Evolutionary conservation across 2,329 filamentous ascomycete species (phyloP), one percentile per base, ranked within the genome.

Genomic region (Coniochaeta sp.): DNA sequence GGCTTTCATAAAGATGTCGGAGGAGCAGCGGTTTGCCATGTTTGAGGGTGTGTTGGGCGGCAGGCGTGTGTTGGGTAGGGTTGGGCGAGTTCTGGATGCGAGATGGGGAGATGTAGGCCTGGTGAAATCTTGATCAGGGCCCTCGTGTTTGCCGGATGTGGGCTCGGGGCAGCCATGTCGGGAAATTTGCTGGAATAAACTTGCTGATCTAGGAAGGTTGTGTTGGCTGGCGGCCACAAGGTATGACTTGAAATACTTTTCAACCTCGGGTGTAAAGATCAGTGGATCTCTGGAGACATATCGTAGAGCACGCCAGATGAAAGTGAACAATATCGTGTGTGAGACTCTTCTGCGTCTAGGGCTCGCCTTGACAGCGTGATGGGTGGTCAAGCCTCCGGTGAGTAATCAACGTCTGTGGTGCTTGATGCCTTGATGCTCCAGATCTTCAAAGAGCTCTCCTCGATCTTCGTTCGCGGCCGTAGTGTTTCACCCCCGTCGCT

Each of bases 41-140:
- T 88, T 90, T 66, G 78, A 76, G 43, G 67, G 66, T 0, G 8
- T 85, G 9, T 70, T 89, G 61, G 83, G 85, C 1, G 84, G 85
- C 1, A 71, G 71, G 31, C 77, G 73, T 50, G 74, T 88, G 33
- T 61, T 90, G 63, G 71, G 72, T 7, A 76, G 80, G 55, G 79
- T 86, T 3, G 81, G 79, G 59, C 68, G 65, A 36, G 64, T 76
- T 17, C 63, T 90, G 43, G 85, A 87, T 69, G 73, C 73, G 60
- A 65, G 66, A 28, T 85, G 82, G 82, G 75, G 64, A 64, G 69
- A 19, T 40, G 17, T 40, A n/a, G 38, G 19, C 22, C 19, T 1
- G 8, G 6, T n/a, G 43, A 47, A 24, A 47, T 47, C 34, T 6
- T 36, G 34, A 36, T 36, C 12, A 9, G 34, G 34, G n/a, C n/a